Percentiles rank a stretch among this genome's conserved stretches.
Evolutionary conservation across 2,329 filamentous ascomycete genomes (phyloP).

Genomic region (Pseudogymnoascus sp.): DNA sequence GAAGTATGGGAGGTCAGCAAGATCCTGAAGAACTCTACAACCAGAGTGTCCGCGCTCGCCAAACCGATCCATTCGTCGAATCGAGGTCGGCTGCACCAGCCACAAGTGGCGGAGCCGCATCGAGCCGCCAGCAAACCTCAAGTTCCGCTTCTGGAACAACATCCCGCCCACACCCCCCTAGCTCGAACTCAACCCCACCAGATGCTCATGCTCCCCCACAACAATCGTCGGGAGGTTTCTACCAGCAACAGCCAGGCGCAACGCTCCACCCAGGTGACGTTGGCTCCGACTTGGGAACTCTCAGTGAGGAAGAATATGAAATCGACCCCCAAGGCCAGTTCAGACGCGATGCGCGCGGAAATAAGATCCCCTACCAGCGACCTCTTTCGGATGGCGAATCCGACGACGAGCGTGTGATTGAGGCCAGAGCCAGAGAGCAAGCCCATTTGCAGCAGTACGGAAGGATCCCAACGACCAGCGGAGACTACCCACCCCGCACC

Average conservation of each 20-base stretch:
- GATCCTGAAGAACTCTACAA: slow-evolving; percentile 22
- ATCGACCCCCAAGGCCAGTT: slow-evolving; percentile 54
- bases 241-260: slow-evolving; percentile 35
- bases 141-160: slow-evolving; percentile 14
- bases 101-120: slow-evolving; percentile 20
- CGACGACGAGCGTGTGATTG: slow-evolving; percentile 49
- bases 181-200: slow-evolving; percentile 26
- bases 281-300: slow-evolving; percentile 47
- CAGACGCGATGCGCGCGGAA: slow-evolving; percentile 52
- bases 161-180: slow-evolving; percentile 5
- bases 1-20: slow-evolving; percentile 10
- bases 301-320: slow-evolving; percentile 65
- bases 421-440: slow-evolving; percentile 21
- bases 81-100: slow-evolving; percentile 12
- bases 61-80: slow-evolving; percentile 55
- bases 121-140: slow-evolving; percentile 24
- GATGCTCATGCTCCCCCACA: slow-evolving; percentile 37
- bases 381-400: slow-evolving; percentile 42
- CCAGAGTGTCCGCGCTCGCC: slow-evolving; percentile 21
- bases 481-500: slow-evolving; percentile 17
- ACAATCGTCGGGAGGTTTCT: slow-evolving; percentile 33
- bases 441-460: slow-evolving; percentile 21
- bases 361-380: slow-evolving; percentile 43
- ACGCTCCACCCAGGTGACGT: slow-evolving; percentile 25
- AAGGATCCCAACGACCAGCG: slow-evolving; percentile 17